Evolutionary conservation across 116 monocot genomes (phyloP).

Genomic region (Trichopus zeylanicus): DNA sequence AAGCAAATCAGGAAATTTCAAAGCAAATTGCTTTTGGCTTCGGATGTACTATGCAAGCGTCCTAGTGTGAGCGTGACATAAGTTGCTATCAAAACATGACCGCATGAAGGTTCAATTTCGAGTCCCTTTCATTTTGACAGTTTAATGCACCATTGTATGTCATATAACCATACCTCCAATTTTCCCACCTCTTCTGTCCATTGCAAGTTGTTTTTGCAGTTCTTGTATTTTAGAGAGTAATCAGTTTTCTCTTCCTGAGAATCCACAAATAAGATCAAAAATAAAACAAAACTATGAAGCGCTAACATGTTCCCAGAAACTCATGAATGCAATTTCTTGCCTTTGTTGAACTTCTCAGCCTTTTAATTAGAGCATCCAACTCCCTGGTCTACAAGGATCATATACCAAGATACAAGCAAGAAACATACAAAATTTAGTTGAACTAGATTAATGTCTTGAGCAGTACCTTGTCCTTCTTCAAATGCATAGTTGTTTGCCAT

Average conservation of each 20-base stretch:
- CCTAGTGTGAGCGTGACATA: too few relatives aligned
- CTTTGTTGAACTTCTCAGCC: conserved; percentile 78
- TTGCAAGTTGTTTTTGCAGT: conserved; percentile 89
- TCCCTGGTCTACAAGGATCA: conserved; percentile 59
- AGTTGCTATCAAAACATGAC: too few relatives aligned
- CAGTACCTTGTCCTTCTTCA: conserved; percentile 88
- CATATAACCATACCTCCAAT: conserved; percentile 27
- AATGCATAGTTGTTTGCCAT: conserved; percentile 87
- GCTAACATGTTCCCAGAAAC: background rate
- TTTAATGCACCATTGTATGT: background rate
- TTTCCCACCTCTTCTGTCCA: conserved; percentile 92
- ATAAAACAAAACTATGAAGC: background rate
- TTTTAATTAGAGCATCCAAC: conserved; percentile 81
- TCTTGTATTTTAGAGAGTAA: conserved; percentile 87
- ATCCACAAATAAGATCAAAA: background rate
- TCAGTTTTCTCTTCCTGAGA: conserved; percentile 78
- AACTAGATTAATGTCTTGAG: background rate
- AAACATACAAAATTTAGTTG: background rate
- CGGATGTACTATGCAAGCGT: too few relatives aligned
- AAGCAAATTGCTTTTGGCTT: too few relatives aligned
- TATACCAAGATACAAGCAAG: background rate
- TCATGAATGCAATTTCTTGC: conserved; percentile 19
- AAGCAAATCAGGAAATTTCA: too few relatives aligned
- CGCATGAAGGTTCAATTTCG: too few relatives aligned
- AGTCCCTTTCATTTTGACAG: background rate